These are phyloP conservation scores for Fusarium devonianum DNA, from an alignment of 2,329 filamentous ascomycete species.

Conservation along the genomic window DNA sequence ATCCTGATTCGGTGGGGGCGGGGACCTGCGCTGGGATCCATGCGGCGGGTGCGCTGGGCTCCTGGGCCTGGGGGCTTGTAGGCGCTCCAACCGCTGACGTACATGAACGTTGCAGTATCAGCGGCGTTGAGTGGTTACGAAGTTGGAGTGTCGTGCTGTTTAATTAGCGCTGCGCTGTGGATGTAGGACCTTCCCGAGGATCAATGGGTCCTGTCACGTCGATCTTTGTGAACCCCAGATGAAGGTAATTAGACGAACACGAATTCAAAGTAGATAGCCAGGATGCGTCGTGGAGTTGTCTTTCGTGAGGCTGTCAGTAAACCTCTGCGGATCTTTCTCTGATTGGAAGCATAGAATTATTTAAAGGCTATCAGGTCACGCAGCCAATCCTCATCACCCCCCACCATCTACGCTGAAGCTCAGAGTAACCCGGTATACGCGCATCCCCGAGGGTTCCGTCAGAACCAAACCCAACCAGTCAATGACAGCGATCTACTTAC, in stretches of 20 bases:
- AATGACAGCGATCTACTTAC: background rate
- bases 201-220: background rate
- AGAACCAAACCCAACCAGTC: slow-evolving; percentile 6
- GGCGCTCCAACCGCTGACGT: slow-evolving; percentile 26
- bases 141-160: slow-evolving; percentile 5
- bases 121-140: slow-evolving; percentile 30
- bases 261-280: background rate
- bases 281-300: background rate
- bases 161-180: slow-evolving; percentile 28
- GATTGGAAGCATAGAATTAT: too few species aligned
- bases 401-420: too few species aligned
- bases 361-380: slow-evolving; percentile 24
- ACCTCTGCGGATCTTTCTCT: too few species aligned
- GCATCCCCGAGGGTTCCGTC: slow-evolving; percentile 18
- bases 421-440: slow-evolving; percentile 18
- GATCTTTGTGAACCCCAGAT: slow-evolving; percentile 3
- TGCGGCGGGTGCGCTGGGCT: slow-evolving; percentile 8
- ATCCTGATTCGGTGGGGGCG: slow-evolving; percentile 27
- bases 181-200: background rate
- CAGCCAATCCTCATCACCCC: slow-evolving; percentile 13
- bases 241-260: slow-evolving; percentile 3
- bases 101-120: slow-evolving; percentile 2
- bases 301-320: slow-evolving; percentile 20
- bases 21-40: slow-evolving; percentile 28
- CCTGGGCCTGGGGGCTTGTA: background rate